Evolutionary conservation across 345 rosid genomes (phyloP).

Genomic region (Citrus glauca): DNA sequence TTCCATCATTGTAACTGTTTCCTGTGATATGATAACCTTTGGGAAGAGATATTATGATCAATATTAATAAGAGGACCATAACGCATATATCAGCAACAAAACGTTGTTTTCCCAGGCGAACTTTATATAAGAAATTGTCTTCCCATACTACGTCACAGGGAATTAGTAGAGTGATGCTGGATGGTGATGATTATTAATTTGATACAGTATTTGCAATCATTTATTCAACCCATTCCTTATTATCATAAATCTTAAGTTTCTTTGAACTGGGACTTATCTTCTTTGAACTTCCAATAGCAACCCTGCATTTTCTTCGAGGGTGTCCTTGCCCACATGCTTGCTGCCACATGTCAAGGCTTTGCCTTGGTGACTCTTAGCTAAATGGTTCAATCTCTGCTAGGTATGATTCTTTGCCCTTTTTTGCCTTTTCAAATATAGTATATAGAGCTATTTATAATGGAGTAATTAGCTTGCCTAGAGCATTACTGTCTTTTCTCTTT

Average conservation of each 20-base stretch:
- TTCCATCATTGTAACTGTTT: constrained; percentile 4
- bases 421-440: background rate
- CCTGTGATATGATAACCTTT: background rate
- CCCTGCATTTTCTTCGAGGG: background rate
- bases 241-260: background rate
- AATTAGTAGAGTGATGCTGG: background rate
- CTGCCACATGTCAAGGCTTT: background rate
- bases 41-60: background rate
- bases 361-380: background rate
- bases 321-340: background rate
- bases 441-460: background rate
- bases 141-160: background rate
- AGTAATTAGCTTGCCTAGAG: background rate
- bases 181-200: no score
- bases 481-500: background rate
- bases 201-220: background rate
- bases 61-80: background rate
- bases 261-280: background rate
- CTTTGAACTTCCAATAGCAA: background rate
- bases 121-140: background rate
- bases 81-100: background rate
- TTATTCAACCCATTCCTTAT: background rate
- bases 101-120: background rate
- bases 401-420: no score
- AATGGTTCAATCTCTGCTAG: background rate